Conservation (phyloP, 2,329 filamentous ascomycete species). For the Rutstroemia sp. region DNA sequence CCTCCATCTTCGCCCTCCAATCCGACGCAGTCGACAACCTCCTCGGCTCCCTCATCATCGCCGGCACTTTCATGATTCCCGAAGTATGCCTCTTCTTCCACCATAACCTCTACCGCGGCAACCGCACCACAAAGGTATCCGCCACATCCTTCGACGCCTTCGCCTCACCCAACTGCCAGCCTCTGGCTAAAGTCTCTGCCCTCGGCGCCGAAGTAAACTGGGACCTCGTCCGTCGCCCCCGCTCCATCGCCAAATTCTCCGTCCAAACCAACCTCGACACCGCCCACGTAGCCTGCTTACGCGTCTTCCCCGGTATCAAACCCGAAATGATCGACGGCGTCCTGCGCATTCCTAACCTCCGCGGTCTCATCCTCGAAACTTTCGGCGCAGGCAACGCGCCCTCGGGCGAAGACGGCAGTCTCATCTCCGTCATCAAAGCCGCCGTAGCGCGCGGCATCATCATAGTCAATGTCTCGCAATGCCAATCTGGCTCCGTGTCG, state of each 20-base stretch:
- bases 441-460: constrained; percentile 61
- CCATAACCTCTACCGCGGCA: constrained; percentile 62
- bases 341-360: constrained; percentile 52
- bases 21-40: constrained; percentile 67
- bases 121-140: constrained; percentile 61
- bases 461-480: constrained; percentile 68
- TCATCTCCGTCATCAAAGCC: constrained; percentile 55
- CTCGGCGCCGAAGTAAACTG: constrained; percentile 57
- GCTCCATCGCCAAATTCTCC: constrained; percentile 49
- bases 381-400: constrained; percentile 69
- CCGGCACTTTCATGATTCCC: constrained; percentile 67
- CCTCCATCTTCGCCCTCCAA: constrained; percentile 64
- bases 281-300: constrained; percentile 61
- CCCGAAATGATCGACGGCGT: constrained; percentile 65
- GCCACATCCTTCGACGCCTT: constrained; percentile 64
- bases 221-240: constrained; percentile 53
- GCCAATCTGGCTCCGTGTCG: constrained; percentile 44
- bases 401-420: constrained; percentile 47
- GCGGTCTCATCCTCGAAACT: constrained; percentile 61
- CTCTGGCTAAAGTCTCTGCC: constrained; percentile 53
- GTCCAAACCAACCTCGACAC: constrained; percentile 55
- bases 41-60: constrained; percentile 61
- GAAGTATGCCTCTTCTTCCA: constrained; percentile 72
- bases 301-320: constrained; percentile 66
- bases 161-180: constrained; percentile 57